These are phyloP conservation scores for Aaosphaeria pasadenensis DNA, from an alignment of 2,329 filamentous ascomycete species.

Conservation along the genomic window DNA sequence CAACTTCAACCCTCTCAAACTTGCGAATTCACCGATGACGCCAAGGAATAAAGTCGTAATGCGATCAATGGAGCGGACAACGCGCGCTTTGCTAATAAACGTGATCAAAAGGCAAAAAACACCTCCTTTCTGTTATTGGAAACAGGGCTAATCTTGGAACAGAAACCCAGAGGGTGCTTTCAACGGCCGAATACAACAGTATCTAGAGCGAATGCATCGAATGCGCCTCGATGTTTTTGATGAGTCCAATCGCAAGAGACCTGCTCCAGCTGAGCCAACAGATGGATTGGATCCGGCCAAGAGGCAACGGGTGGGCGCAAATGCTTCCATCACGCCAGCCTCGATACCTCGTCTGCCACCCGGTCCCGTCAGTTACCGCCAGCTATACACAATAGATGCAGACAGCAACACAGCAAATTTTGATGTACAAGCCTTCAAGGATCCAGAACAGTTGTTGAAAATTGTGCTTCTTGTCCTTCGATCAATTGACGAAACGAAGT, in stretches of 20 bases:
- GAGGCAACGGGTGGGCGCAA: slow-evolving; percentile 66
- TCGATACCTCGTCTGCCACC: slow-evolving; percentile 68
- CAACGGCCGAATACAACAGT: slow-evolving; percentile 76
- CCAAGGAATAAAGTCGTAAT: slow-evolving; percentile 77
- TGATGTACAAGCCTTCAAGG: slow-evolving; percentile 75
- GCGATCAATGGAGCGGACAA: slow-evolving; percentile 93
- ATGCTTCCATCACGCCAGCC: slow-evolving; percentile 32
- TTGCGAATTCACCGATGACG: slow-evolving; percentile 73
- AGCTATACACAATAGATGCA: slow-evolving; percentile 81
- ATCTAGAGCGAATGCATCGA: slow-evolving; percentile 79
- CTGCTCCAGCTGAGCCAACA: slow-evolving; percentile 65
- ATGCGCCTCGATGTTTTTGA: slow-evolving; percentile 76
- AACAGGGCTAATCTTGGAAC: slow-evolving; percentile 1
- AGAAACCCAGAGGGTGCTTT: slow-evolving; percentile 80
- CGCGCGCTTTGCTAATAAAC: slow-evolving; percentile 78
- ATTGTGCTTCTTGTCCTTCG: slow-evolving; percentile 79
- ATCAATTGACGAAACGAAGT: slow-evolving; percentile 64
- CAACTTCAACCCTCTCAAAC: slow-evolving; percentile 86
- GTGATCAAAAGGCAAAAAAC: slow-evolving; percentile 67
- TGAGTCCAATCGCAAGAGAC: slow-evolving; percentile 74
- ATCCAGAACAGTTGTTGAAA: slow-evolving; percentile 67
- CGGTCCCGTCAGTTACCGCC: slow-evolving; percentile 74
- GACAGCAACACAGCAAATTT: slow-evolving; percentile 74
- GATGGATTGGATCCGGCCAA: slow-evolving; percentile 76
- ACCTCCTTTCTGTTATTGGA: not conserved